A percentile compares a stretch with the other conserved stretches of the same genome.
Conservation (phyloP, 169 alveolate species). For the Cardiosporidium cionae region DNA sequence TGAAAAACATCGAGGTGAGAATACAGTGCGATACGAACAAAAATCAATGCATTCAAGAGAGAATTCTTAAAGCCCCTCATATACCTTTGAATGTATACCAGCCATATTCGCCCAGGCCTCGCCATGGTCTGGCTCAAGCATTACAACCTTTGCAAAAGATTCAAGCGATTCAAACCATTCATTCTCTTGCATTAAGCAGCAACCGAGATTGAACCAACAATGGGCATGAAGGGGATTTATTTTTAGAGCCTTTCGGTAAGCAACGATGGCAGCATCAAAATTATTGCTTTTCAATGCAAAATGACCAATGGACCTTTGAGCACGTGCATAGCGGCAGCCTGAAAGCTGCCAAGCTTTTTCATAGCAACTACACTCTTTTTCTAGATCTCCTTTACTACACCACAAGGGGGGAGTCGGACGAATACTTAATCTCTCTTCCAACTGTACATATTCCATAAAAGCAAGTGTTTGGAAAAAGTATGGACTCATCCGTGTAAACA, state of each 20-base stretch:
- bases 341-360: constrained; percentile 75
- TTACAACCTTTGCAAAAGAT: constrained; percentile 67
- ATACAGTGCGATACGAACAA: no score
- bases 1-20: no score
- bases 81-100: constrained; percentile 54
- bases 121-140: constrained; percentile 68
- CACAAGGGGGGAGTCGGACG: constrained; percentile 70
- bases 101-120: constrained; percentile 91
- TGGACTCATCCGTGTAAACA: no score
- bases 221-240: constrained; percentile 67
- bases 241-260: constrained; percentile 63
- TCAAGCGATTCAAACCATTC: constrained; percentile 56
- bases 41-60: no score
- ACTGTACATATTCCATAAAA: no score
- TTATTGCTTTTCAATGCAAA: constrained; percentile 40
- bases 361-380: constrained; percentile 57
- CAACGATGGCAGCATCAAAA: constrained; percentile 55
- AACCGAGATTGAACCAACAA: constrained; percentile 72
- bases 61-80: neutral
- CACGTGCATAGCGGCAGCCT: constrained; percentile 67
- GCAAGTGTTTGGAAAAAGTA: no score
- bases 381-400: constrained; percentile 76
- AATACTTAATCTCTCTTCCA: constrained; percentile 53
- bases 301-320: constrained; percentile 76
- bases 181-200: constrained; percentile 65